A percentile compares a stretch with the other conserved stretches of the same genome.
Evolutionary conservation across 192 early-diverging fungal genomes (phyloP).

Genomic region (Pilobolus umbonatus): DNA sequence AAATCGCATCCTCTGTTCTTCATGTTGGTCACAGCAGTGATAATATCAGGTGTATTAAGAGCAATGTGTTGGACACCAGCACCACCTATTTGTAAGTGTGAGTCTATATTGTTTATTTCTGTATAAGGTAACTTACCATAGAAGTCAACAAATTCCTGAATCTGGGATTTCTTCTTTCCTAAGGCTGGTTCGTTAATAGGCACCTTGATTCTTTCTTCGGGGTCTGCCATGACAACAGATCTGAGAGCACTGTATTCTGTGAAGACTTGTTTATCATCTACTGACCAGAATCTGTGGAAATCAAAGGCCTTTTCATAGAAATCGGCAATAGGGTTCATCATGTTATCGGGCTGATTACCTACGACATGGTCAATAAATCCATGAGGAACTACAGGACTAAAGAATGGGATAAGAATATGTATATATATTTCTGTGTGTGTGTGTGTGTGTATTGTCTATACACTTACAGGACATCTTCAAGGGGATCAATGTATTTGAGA

Average conservation of each 20-base stretch:
- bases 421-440: no score
- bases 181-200: constrained; percentile 96
- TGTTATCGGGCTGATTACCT: constrained; percentile 89
- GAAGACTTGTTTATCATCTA: constrained; percentile 94
- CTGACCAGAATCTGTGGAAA: constrained; percentile 98
- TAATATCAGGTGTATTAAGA: constrained; percentile 83
- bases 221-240: constrained; percentile 94
- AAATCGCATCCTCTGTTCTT: constrained; percentile 87
- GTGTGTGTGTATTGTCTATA: no score
- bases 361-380: constrained; percentile 90
- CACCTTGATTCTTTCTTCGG: constrained; percentile 89
- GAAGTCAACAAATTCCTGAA: constrained; percentile 88
- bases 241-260: constrained; percentile 92
- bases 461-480: constrained; percentile 52
- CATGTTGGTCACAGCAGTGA: constrained; percentile 75
- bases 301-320: constrained; percentile 88
- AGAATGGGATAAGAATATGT: background rate
- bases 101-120: constrained; percentile 37
- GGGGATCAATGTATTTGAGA: constrained; percentile 44
- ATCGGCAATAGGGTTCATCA: constrained; percentile 82
- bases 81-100: constrained; percentile 42
- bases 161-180: constrained; percentile 94
- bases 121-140: constrained; percentile 50
- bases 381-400: constrained; percentile 52
- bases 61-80: constrained; percentile 94